phyloP scores from a whole-genome alignment of 805 yeast genomes.

The Wickerhamomyces mucosus region DNA sequence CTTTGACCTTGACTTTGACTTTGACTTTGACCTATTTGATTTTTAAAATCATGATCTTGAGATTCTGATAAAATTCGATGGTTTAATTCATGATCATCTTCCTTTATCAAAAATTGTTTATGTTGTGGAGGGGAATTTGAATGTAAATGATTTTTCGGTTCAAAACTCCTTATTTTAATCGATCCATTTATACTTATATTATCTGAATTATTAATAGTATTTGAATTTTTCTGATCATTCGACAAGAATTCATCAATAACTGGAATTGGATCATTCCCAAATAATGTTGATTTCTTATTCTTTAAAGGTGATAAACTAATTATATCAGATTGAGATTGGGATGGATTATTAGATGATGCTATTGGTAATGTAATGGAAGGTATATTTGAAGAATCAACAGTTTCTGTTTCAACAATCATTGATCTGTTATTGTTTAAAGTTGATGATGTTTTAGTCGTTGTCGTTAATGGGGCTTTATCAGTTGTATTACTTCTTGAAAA shows the following conservation, averaged over 20 bases:
- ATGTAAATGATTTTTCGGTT: conserved; percentile 11
- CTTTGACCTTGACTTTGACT: too few species aligned
- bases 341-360: conserved; percentile 13
- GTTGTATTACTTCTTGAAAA: conserved; percentile 18
- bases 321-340: too few species aligned
- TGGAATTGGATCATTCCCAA: conserved; percentile 12
- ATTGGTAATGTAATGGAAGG: conserved; percentile 21
- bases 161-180: too few species aligned
- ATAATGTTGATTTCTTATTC: conserved; percentile 27
- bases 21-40: too few species aligned
- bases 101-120: too few species aligned
- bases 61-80: too few species aligned
- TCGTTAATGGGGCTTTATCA: too few species aligned
- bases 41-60: conserved; percentile 11
- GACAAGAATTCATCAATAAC: too few species aligned
- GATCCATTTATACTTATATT: conserved; percentile 18
- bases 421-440: conserved; percentile 17
- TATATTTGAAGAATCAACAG: conserved; percentile 37
- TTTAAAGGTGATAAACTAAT: conserved; percentile 22
- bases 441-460: conserved; percentile 9
- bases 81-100: too few species aligned
- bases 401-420: conserved; percentile 55
- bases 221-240: conserved; percentile 7
- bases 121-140: too few species aligned
- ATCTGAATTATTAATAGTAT: conserved; percentile 11